Percentiles rank a stretch among this genome's conserved stretches.
These are phyloP conservation scores for Xylariaceae sp. DNA, from an alignment of 2,329 filamentous ascomycete genomes.

Conservation along the genomic window DNA sequence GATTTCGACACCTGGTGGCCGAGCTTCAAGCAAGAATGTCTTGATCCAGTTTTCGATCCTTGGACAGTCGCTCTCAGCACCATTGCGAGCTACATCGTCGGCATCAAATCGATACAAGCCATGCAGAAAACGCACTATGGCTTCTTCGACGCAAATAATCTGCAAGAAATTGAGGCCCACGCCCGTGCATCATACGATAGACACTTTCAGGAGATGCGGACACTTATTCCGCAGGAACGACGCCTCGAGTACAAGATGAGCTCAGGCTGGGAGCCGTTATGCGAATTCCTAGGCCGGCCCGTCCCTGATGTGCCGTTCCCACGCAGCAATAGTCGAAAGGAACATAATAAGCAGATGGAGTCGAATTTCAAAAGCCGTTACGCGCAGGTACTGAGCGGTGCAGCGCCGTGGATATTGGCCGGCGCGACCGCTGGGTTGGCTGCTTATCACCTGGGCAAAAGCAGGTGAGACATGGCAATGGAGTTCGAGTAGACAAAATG, in stretches of 20 bases:
- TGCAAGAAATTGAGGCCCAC: not conserved
- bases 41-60: not conserved
- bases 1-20: slow-evolving; percentile 14
- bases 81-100: not conserved
- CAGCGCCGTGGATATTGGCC: not conserved
- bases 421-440: not conserved
- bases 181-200: not conserved
- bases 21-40: slow-evolving; percentile 5
- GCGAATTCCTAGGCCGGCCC: not conserved
- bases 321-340: not conserved
- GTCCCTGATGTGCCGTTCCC: not conserved
- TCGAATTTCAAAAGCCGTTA: not conserved
- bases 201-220: not conserved
- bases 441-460: not conserved
- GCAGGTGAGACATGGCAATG: not conserved
- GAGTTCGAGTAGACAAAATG: not conserved
- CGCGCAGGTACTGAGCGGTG: not conserved
- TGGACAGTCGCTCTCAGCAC: not conserved
- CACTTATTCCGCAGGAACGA: not conserved
- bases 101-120: not conserved
- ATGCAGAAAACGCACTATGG: not conserved
- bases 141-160: not conserved
- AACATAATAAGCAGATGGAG: not conserved
- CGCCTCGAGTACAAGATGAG: not conserved
- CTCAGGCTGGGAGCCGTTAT: not conserved